These are phyloP conservation scores for Acer saccharum DNA, from an alignment of 345 rosid genomes.

Conservation along the genomic window DNA sequence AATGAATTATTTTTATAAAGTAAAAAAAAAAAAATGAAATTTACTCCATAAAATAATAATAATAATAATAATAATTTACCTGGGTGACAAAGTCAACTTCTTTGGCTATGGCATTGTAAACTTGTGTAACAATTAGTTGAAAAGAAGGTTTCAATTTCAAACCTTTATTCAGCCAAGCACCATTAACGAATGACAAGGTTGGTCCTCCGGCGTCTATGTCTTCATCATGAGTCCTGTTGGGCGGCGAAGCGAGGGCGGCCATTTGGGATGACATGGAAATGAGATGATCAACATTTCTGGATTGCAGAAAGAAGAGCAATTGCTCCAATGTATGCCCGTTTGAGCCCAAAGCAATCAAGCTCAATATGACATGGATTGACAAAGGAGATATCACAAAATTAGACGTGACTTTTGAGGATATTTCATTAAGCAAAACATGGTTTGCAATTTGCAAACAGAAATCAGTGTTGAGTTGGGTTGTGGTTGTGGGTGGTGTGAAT, in stretches of 20 bases:
- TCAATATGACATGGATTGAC: background rate
- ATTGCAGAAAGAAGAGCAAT: constrained; percentile 1
- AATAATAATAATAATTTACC: background rate
- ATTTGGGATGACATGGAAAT: no score
- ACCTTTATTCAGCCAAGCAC: background rate
- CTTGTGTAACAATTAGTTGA: background rate
- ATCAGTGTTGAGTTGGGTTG: background rate
- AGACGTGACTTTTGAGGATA: background rate
- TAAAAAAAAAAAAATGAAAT: no score
- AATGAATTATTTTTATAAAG: no score
- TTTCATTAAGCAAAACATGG: background rate
- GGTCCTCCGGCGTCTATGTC: background rate
- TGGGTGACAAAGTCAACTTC: constrained; percentile 23
- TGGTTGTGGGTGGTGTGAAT: background rate
- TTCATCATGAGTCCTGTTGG: no score
- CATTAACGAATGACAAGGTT: background rate
- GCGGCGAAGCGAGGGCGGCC: no score
- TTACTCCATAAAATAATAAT: no score
- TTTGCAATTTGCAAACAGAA: constrained; percentile 5
- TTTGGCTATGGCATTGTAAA: constrained; percentile 16
- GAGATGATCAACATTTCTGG: background rate
- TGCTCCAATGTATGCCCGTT: background rate
- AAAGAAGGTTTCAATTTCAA: constrained; percentile 15
- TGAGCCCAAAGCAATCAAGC: background rate
- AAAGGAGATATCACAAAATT: constrained; percentile 3